Evolutionary conservation across 129 eudicot species (phyloP).

Genomic region (Flaveria trinervia): DNA sequence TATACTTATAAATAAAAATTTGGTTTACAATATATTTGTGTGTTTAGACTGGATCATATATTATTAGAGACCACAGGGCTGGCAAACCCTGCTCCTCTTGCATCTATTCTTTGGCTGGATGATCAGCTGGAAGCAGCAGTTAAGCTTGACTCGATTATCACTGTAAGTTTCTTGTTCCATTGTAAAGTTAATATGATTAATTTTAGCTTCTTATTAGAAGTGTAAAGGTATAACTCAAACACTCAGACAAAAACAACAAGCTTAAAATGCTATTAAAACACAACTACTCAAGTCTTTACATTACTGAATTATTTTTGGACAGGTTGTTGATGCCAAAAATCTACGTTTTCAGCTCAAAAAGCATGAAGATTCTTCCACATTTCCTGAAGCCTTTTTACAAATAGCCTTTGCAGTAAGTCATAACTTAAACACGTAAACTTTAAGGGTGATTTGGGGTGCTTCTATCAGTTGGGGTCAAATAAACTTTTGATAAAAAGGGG

Average conservation of each 20-base stretch:
- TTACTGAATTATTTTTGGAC: slow-evolving; percentile 18
- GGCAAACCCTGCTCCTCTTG: slow-evolving; percentile 99
- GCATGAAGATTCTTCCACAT: slow-evolving; percentile 72
- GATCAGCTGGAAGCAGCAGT: slow-evolving; percentile 89
- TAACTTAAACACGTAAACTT: neutral
- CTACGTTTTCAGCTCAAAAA: slow-evolving; percentile 79
- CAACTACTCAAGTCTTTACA: neutral
- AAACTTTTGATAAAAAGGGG: neutral
- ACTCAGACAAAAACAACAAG: neutral
- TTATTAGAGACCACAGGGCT: slow-evolving; percentile 95
- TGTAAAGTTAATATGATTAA: neutral
- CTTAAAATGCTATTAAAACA: neutral
- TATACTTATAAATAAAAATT: slow-evolving; percentile 5
- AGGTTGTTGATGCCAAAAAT: slow-evolving; percentile 98
- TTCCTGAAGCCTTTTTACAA: slow-evolving; percentile 89
- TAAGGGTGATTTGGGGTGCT: neutral
- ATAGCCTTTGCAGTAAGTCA: slow-evolving; percentile 81
- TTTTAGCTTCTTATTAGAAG: slow-evolving; percentile 3
- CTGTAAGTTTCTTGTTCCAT: slow-evolving; percentile 49
- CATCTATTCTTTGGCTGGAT: slow-evolving; percentile 96
- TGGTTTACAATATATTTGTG: slow-evolving; percentile 1
- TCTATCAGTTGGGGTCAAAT: neutral
- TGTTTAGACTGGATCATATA: slow-evolving; percentile 86
- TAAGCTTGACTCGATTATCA: slow-evolving; percentile 84
- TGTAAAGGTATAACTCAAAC: slow-evolving; percentile 4